Base-by-base conservation (phyloP, 2,329 filamentous ascomycete genomes). In the Periglandula ipomoeae region DNA sequence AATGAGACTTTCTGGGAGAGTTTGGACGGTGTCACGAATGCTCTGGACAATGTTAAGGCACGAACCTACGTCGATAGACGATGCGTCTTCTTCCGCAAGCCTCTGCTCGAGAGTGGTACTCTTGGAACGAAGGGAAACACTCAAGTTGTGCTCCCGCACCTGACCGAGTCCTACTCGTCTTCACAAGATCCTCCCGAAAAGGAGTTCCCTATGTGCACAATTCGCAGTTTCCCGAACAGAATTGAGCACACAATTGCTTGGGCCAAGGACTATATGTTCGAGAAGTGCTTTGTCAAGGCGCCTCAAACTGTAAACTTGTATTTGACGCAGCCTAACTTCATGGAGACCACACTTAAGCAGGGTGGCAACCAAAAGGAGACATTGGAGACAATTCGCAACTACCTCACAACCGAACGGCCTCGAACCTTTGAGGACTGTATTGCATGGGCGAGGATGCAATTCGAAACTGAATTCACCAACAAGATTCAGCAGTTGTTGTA, bases 231-330 rank as follows among this genome's bases (percentile, higher is more conserved):
- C 75, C 93, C 93, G 51, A 98, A 98, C 75, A 85, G 85, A 61
- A 98, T 98, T 60, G 90, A 98, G 70, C 93, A 98, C 68, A 97
- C 93, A 1, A 98, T 98, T 65, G 93, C 93, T 3, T 98, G 93
- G 93, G 85, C 90, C 35, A 88, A 94, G 60, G 93, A 97, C 66
- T 70, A 72, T 59, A 79, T 95, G 55, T 98, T 98, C 70, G 89
- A 97, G 70, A 85, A 84, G 24, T 89, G 85, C 57, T 98, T 97
- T 60, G 89, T 95, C 58, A 93, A 91, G 58, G 89, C 89, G 27
- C 87, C 93, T 0, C 89, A 97, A 69, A 87, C 89, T 32, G 91
- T 93, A 63, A 98, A 98, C 65, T 75, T 95, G 50, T 96, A 98
- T 65, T 75, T 98, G 56, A 87, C 85, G 2, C 87, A 96, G 67